Evolutionary conservation across 352 stramenopile species (phyloP), one percentile per base, ranked within the genome.

Genomic region (Phytophthora tentaculata): DNA sequence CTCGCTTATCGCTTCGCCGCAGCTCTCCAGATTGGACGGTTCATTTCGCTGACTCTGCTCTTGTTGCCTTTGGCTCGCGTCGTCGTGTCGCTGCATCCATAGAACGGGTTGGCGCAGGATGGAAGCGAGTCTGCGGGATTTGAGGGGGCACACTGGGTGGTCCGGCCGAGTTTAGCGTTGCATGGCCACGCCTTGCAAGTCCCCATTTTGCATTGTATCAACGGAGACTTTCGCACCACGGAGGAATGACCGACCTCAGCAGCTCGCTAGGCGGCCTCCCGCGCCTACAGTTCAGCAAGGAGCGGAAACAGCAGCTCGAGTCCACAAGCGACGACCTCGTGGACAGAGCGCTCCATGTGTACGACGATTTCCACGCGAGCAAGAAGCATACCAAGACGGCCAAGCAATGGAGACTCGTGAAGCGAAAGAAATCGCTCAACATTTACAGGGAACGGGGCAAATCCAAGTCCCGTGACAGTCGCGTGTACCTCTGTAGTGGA

Each of bases 321-420:
- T 69, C 69, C 0, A 69, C 73, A 24, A 85, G 81, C 48, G 77
- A 91, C 64, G 77, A 87, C 53, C 73, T 91, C 14, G 76, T 91
- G 43, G 77, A 91, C 44, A 73, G 71, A 50, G 71, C 83, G 32
- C 76, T 91, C 2, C 53, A 72, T 24, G 73, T 81, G 51, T 80
- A 89, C 64, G 76, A 87, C 24, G 67, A 77, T 6, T 91, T 91
- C 66, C 83, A 91, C 64, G 54, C 45, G 17, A 71, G 65, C 13
- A 64, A 65, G 26, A 68, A 66, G 23, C 58, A 57, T 8, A 50
- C 64, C 22, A 64, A 67, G 24, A 55, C 49, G 10, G 65, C 75
- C 19, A 68, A 84, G 23, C 69, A 73, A 8, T 91, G 83, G 83
- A 84, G 86, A 62, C 77, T 87, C 47, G 64, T 89, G 14, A 81